phyloP scores from a whole-genome alignment of 2,329 filamentous ascomycete genomes.

The Pseudogymnoascus sp. region DNA sequence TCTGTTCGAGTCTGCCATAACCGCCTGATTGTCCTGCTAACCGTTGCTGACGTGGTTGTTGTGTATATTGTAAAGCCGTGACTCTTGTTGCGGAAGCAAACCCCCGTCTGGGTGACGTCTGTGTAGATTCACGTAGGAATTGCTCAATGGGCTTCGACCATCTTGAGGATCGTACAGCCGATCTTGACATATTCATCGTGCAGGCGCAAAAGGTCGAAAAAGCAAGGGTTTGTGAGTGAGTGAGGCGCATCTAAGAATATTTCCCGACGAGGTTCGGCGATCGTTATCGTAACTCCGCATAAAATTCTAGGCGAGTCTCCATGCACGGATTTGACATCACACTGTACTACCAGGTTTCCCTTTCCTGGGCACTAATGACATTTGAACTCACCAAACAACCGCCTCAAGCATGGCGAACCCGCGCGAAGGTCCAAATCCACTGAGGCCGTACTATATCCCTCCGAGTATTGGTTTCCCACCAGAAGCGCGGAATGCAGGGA shows the following conservation, averaged over 20 bases:
- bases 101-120: slow-evolving; percentile 1
- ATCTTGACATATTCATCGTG: background rate
- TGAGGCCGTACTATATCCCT: slow-evolving; percentile 54
- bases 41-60: slow-evolving; percentile 2
- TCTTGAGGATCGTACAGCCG: background rate
- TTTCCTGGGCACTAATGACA: background rate
- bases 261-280: background rate
- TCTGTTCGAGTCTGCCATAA: background rate
- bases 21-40: background rate
- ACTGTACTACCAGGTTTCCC: background rate
- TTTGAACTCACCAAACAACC: slow-evolving; percentile 9
- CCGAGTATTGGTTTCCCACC: slow-evolving; percentile 55
- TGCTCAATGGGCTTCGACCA: slow-evolving; percentile 1
- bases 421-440: slow-evolving; percentile 46
- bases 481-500: slow-evolving; percentile 31
- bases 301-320: slow-evolving; percentile 7
- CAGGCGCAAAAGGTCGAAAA: background rate
- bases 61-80: background rate
- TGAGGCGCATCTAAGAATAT: background rate
- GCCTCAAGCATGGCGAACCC: slow-evolving; percentile 35
- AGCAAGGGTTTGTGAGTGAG: background rate
- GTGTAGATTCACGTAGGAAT: background rate
- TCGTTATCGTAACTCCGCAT: slow-evolving; percentile 5
- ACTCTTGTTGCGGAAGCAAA: slow-evolving; percentile 1
- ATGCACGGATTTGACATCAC: slow-evolving; percentile 3